Conservation (phyloP, 306 rosid species). For the Betula pendula region DNA sequence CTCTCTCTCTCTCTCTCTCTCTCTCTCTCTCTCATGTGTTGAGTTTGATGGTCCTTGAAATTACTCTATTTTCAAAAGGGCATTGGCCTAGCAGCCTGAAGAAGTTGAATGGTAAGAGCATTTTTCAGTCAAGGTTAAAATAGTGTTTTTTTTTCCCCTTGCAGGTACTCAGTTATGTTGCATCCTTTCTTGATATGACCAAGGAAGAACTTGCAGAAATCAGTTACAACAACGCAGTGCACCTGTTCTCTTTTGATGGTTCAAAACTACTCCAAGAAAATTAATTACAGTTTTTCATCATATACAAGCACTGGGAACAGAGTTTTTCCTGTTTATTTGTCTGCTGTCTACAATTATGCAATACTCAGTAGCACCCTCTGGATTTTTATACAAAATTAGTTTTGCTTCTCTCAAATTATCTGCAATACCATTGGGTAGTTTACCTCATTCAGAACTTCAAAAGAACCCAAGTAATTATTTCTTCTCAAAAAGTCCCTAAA, state of each 20-base stretch:
- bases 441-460: not conserved
- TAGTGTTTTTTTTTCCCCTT: not conserved
- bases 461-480: not conserved
- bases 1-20: not conserved
- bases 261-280: slow-evolving; percentile 12
- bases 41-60: not conserved
- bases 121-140: not conserved
- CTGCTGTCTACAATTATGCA: not conserved
- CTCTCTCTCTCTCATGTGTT: not conserved
- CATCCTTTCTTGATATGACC: slow-evolving; percentile 23
- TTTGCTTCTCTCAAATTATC: not conserved
- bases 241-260: slow-evolving; percentile 17
- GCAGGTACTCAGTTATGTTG: slow-evolving; percentile 51
- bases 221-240: slow-evolving; percentile 11
- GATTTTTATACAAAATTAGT: not conserved
- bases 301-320: not conserved
- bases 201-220: slow-evolving; percentile 21
- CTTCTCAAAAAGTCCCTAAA: not conserved
- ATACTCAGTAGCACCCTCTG: not conserved
- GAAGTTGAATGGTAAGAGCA: not conserved
- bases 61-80: not conserved
- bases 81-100: not conserved
- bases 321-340: not conserved
- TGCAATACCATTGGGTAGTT: not conserved
- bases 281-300: not conserved